Conservation (phyloP, 1,284 basidiomycete genomes). For the Leccinum huronense region DNA sequence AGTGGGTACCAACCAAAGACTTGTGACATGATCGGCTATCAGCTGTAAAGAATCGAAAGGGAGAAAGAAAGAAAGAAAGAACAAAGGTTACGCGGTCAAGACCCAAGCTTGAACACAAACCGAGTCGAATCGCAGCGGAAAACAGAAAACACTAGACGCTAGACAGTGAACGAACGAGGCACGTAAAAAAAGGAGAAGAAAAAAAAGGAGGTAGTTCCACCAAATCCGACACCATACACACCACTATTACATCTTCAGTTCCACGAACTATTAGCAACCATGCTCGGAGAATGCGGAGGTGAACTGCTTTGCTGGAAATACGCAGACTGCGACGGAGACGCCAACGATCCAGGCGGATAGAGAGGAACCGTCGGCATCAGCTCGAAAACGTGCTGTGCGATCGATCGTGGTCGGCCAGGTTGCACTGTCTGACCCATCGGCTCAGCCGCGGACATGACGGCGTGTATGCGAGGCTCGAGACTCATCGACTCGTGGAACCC, state of each 20-base stretch:
- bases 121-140: neutral
- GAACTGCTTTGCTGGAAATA: conserved; percentile 63
- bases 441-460: conserved; percentile 66
- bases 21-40: neutral
- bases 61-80: neutral
- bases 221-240: neutral
- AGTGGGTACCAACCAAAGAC: neutral
- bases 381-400: conserved; percentile 77
- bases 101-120: neutral
- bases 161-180: conserved; percentile 3
- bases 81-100: neutral
- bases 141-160: neutral
- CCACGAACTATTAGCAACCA: conserved; percentile 25
- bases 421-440: conserved; percentile 35
- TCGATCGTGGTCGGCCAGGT: conserved; percentile 42
- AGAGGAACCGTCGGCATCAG: conserved; percentile 75
- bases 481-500: conserved; percentile 44
- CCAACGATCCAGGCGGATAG: conserved; percentile 58
- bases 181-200: neutral
- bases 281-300: conserved; percentile 57
- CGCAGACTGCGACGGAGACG: conserved; percentile 60
- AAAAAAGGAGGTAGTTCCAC: neutral
- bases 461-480: conserved; percentile 73
- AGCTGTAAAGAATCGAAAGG: neutral
- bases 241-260: conserved; percentile 16